A percentile compares a stretch with the other conserved stretches of the same genome.
Conservation (phyloP, 1,139 yeast genomes). For the Oligophagozyma castellii region DNA sequence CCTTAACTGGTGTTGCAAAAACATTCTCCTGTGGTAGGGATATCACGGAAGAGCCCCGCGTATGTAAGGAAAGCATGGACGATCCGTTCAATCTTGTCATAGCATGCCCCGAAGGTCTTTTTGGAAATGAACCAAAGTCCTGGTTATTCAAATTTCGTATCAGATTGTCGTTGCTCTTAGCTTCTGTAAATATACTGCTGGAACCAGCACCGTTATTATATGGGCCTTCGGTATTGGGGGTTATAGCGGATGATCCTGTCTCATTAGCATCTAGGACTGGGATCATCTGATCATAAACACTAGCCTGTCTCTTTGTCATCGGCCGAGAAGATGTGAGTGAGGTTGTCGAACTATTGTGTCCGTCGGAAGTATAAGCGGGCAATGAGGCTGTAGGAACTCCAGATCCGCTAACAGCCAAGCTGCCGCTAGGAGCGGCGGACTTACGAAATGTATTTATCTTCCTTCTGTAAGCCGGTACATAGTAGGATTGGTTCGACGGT, state of each 20-base stretch:
- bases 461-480: slow-evolving; percentile 28
- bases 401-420: slow-evolving; percentile 2
- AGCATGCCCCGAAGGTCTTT: slow-evolving; percentile 12
- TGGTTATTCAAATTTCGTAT: slow-evolving; percentile 17
- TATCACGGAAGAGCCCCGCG: slow-evolving; percentile 9
- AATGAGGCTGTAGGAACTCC: background rate
- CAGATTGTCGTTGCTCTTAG: slow-evolving; percentile 10
- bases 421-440: slow-evolving; percentile 14
- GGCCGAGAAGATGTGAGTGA: slow-evolving; percentile 13
- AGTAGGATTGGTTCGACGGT: slow-evolving; percentile 13
- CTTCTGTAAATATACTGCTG: background rate
- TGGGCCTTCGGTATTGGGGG: slow-evolving; percentile 3
- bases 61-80: slow-evolving; percentile 15
- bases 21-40: background rate
- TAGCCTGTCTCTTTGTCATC: slow-evolving; percentile 7
- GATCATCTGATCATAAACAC: slow-evolving; percentile 21
- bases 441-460: slow-evolving; percentile 8
- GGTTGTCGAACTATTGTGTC: slow-evolving; percentile 17
- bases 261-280: slow-evolving; percentile 10
- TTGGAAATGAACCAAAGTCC: slow-evolving; percentile 25
- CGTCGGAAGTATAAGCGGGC: background rate
- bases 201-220: slow-evolving; percentile 2
- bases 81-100: slow-evolving; percentile 14
- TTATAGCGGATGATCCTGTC: no score
- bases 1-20: slow-evolving; percentile 1